A percentile compares a stretch with the other conserved stretches of the same genome.
Evolutionary conservation across 2,329 filamentous ascomycete genomes (phyloP).

Genomic region (Arthrobotrys sphaeroides): DNA sequence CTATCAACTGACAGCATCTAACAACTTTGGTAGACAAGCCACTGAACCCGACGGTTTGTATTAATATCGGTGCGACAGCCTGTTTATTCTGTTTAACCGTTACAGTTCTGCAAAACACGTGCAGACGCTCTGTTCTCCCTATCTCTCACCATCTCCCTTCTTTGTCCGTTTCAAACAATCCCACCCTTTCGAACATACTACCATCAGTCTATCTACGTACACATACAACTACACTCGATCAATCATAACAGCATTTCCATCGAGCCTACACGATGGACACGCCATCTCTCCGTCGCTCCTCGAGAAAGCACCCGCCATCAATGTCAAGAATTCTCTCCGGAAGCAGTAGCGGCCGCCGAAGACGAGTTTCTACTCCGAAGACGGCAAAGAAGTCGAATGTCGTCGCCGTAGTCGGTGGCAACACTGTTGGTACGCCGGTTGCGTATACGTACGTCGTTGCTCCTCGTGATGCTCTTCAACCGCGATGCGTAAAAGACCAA

Average conservation of each 20-base stretch:
- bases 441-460: conserved; percentile 16
- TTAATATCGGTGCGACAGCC: conserved; percentile 3
- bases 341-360: neutral
- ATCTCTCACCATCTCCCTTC: neutral
- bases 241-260: neutral
- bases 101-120: conserved; percentile 22
- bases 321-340: neutral
- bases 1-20: neutral
- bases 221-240: neutral
- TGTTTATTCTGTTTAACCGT: conserved; percentile 10
- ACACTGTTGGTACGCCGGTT: conserved; percentile 3
- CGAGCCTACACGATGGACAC: conserved; percentile 13
- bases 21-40: neutral
- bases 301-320: conserved; percentile 23
- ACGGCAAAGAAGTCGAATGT: neutral
- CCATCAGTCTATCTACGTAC: no score
- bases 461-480: neutral
- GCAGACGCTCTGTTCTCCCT: neutral
- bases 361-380: conserved; percentile 4
- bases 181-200: no score
- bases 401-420: neutral
- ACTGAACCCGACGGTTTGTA: neutral
- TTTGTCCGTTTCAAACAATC: conserved; percentile 17
- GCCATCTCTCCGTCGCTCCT: conserved; percentile 34
- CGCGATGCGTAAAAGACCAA: conserved; percentile 4